A percentile compares a stretch with the other conserved stretches of the same genome.
Conservation (phyloP, 306 rosid genomes). For the Lupinus albus region DNA sequence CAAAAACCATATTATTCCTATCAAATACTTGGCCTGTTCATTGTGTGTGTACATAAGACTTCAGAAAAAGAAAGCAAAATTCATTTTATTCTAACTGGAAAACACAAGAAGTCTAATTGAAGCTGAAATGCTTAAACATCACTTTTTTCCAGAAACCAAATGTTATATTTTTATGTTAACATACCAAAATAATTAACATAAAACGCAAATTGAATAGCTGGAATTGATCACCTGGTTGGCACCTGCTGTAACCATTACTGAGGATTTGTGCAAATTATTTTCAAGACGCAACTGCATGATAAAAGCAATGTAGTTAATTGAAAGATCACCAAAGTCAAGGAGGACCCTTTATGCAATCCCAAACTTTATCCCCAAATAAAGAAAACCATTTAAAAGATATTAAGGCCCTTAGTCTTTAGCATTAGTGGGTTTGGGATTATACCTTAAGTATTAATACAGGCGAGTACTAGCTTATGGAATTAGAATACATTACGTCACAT, state of each 20-base stretch:
- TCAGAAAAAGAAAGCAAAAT: neutral
- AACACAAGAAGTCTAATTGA: constrained; percentile 8
- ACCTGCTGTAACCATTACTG: constrained; percentile 97
- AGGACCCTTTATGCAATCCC: constrained; percentile 6
- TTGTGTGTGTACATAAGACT: neutral
- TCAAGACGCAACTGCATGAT: constrained; percentile 69
- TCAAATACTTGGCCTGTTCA: neutral
- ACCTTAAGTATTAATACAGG: too few species aligned
- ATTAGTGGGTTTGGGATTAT: too few species aligned
- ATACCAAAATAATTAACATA: constrained; percentile 27
- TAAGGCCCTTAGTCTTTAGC: too few species aligned
- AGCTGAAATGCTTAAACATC: constrained; percentile 28
- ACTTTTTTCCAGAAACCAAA: constrained; percentile 25
- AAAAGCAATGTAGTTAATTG: constrained; percentile 30
- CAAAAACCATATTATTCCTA: neutral
- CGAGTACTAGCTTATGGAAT: too few species aligned
- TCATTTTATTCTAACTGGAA: constrained; percentile 10
- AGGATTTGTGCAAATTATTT: constrained; percentile 78
- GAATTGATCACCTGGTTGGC: constrained; percentile 89
- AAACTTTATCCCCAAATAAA: neutral
- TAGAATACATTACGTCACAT: too few species aligned
- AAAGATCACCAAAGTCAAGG: constrained; percentile 15
- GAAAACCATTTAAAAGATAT: neutral
- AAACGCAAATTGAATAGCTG: constrained; percentile 15
- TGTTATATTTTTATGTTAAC: neutral